Evolutionary conservation across 23 red algal species (phyloP).

Genomic region (Agarophyton chilense): DNA sequence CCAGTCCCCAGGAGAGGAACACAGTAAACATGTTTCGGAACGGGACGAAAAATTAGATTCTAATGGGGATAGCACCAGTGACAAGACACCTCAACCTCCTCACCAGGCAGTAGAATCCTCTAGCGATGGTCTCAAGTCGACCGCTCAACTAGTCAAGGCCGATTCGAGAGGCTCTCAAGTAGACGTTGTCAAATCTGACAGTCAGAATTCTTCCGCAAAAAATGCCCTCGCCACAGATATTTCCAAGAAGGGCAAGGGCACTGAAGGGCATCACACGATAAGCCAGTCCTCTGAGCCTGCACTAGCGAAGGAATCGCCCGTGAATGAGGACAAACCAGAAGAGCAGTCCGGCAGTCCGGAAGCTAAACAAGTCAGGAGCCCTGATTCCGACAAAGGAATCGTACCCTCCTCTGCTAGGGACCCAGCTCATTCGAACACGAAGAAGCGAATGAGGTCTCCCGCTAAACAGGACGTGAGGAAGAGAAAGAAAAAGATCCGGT

Average conservation of each 20-base stretch:
- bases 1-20: conserved; percentile 11
- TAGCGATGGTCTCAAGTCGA: background rate
- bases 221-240: background rate
- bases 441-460: conserved; percentile 35
- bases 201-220: conserved; percentile 12
- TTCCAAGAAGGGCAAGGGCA: background rate
- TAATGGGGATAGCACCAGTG: background rate
- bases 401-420: background rate
- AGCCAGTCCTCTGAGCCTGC: background rate
- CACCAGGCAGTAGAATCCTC: background rate
- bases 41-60: background rate
- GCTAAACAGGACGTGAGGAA: conserved; percentile 27
- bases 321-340: background rate
- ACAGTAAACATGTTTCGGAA: conserved; percentile 11
- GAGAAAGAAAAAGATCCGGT: conserved; percentile 18
- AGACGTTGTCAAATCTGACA: conserved; percentile 1
- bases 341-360: background rate
- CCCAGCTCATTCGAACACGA: background rate
- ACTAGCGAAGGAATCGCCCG: background rate
- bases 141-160: background rate
- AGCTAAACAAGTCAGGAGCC: background rate
- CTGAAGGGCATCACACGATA: background rate
- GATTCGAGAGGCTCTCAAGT: background rate
- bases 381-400: background rate
- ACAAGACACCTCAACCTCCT: background rate